A percentile compares a stretch with the other conserved stretches of the same genome.
phyloP scores from a whole-genome alignment of 768 basidiomycete species.

The Nidula microcarpa region DNA sequence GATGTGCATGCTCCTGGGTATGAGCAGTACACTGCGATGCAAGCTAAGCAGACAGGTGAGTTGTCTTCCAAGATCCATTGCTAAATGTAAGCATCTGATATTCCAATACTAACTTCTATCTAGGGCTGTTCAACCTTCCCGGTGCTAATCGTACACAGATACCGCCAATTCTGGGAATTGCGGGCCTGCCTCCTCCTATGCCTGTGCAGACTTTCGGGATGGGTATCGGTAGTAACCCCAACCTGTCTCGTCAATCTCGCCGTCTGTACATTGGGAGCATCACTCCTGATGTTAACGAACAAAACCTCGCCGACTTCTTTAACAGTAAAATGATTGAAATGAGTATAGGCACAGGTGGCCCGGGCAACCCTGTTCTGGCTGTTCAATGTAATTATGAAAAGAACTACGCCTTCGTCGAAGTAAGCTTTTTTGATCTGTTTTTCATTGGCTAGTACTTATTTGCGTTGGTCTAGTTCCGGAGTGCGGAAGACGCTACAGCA shows the following conservation, averaged over 20 bases:
- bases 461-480: constrained; percentile 75
- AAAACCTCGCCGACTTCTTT: constrained; percentile 91
- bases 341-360: constrained; percentile 77
- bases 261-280: constrained; percentile 97
- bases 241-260: constrained; percentile 89
- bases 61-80: constrained; percentile 1
- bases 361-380: constrained; percentile 87
- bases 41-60: constrained; percentile 97
- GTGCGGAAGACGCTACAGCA: constrained; percentile 92
- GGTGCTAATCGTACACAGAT: constrained; percentile 90
- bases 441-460: constrained; percentile 5
- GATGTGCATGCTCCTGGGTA: constrained; percentile 95
- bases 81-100: constrained; percentile 6
- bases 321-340: constrained; percentile 94
- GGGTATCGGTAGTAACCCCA: constrained; percentile 85
- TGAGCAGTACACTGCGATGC: constrained; percentile 90
- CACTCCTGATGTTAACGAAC: constrained; percentile 91
- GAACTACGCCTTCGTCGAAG: constrained; percentile 98
- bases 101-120: background rate
- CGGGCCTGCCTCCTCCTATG: constrained; percentile 79
- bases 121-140: constrained; percentile 94
- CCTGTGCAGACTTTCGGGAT: constrained; percentile 83
- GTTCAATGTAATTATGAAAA: constrained; percentile 99
- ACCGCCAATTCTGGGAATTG: constrained; percentile 76
- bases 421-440: constrained; percentile 26